phyloP scores from a whole-genome alignment of 495 filamentous ascomycete species.

The Pyronema omphalodes region DNA sequence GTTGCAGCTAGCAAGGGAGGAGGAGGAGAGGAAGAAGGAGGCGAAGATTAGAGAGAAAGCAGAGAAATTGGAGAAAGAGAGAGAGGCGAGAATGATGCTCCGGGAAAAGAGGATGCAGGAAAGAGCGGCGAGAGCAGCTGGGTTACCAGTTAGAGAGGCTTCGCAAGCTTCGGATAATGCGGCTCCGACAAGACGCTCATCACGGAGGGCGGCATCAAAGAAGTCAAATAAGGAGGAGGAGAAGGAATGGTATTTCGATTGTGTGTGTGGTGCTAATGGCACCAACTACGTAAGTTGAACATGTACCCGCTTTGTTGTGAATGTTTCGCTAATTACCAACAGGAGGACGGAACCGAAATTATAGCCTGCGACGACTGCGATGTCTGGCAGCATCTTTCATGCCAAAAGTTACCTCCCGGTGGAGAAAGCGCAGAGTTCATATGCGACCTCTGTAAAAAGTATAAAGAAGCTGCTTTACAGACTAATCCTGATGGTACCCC shows the following conservation, averaged over 20 bases:
- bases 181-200: constrained; percentile 1
- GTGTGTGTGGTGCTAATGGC: constrained; percentile 73
- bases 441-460: constrained; percentile 56
- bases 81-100: constrained; percentile 65
- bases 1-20: constrained; percentile 41
- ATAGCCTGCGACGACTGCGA: constrained; percentile 91
- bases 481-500: constrained; percentile 1
- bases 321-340: constrained; percentile 22
- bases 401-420: constrained; percentile 55
- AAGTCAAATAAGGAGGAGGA: constrained; percentile 1
- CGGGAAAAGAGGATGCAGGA: constrained; percentile 44
- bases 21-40: constrained; percentile 37
- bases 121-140: constrained; percentile 41
- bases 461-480: constrained; percentile 33
- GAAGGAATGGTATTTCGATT: constrained; percentile 79
- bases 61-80: constrained; percentile 40
- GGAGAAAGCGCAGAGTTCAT: constrained; percentile 74
- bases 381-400: constrained; percentile 90
- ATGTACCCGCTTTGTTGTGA: constrained; percentile 14
- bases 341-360: constrained; percentile 84
- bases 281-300: constrained; percentile 26
- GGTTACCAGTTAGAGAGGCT: constrained; percentile 60
- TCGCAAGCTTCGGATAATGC: constrained; percentile 37
- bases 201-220: neutral
- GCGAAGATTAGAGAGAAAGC: constrained; percentile 30